Conservation (phyloP, 495 filamentous ascomycete species). For the Copromyces sp. region DNA sequence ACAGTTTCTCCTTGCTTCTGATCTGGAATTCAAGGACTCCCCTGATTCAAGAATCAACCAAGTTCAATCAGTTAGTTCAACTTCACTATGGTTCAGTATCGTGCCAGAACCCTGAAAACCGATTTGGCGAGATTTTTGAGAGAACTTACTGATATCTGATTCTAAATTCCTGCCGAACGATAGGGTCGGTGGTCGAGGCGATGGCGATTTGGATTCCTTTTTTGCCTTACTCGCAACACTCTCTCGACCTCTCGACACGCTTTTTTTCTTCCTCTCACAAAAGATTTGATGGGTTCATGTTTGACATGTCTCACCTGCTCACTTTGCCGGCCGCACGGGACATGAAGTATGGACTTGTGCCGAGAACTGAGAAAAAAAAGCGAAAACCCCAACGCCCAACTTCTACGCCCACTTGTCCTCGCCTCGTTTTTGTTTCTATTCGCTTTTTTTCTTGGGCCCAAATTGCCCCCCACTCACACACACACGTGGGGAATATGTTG, state of each 20-base stretch:
- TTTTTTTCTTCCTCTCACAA: background rate
- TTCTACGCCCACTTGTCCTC: background rate
- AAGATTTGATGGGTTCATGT: background rate
- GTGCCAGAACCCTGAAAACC: background rate
- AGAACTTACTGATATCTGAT: background rate
- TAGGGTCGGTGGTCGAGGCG: background rate
- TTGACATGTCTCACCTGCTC: background rate
- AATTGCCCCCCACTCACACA: background rate
- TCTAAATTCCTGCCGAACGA: background rate
- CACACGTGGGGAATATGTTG: background rate
- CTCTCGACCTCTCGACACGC: background rate
- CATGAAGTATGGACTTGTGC: background rate
- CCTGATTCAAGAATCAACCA: background rate
- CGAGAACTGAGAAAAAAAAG: background rate
- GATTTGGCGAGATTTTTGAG: background rate
- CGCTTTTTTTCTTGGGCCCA: background rate
- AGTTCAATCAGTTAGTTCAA: background rate
- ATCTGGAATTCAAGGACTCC: background rate
- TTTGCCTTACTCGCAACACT: background rate
- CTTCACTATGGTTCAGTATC: background rate
- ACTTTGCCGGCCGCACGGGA: background rate
- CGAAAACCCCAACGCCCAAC: background rate
- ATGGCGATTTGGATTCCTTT: background rate
- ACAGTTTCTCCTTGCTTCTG: background rate
- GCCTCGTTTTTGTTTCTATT: background rate